These are phyloP conservation scores for Entophlyctis helioformis DNA, from an alignment of 192 early-diverging fungal species.

Conservation along the genomic window DNA sequence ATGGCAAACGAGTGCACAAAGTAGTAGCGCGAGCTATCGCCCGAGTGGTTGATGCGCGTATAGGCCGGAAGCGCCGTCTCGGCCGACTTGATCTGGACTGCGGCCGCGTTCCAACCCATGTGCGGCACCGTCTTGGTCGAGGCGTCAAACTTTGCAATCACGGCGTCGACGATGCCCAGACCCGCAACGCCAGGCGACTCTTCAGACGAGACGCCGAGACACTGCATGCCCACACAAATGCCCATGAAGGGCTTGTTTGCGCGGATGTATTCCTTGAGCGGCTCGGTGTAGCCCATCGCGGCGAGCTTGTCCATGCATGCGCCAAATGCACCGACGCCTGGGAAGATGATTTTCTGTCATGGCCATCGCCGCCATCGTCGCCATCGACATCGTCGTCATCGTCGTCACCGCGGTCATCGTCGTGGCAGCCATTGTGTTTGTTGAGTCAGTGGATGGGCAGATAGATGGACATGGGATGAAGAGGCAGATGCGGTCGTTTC, in stretches of 20 bases:
- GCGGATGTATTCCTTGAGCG: conserved; percentile 70
- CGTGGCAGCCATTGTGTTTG: no score
- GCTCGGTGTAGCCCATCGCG: conserved; percentile 63
- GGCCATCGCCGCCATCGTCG: no score
- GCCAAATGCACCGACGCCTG: conserved; percentile 97
- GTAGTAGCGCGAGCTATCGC: conserved; percentile 63
- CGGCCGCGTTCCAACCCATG: conserved; percentile 91
- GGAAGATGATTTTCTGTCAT: conserved; percentile 88
- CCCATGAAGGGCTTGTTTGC: conserved; percentile 91
- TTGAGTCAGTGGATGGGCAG: conserved; percentile 4
- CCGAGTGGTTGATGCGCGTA: conserved; percentile 18
- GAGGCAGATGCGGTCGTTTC: no score
- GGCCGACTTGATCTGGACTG: conserved; percentile 1
- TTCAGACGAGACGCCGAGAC: conserved; percentile 80
- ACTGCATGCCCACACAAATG: conserved; percentile 98
- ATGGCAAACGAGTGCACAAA: conserved; percentile 96
- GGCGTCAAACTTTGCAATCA: conserved; percentile 52
- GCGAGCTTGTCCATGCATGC: conserved; percentile 71
- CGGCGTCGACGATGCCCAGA: conserved; percentile 70
- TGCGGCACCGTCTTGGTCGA: conserved; percentile 84
- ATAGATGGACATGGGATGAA: no score
- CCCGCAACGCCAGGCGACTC: conserved; percentile 72
- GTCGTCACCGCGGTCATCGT: no score
- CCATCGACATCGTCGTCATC: no score
- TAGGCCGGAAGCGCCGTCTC: not conserved